Conservation (phyloP, 768 basidiomycete species). For the Amyloporia xantha region DNA sequence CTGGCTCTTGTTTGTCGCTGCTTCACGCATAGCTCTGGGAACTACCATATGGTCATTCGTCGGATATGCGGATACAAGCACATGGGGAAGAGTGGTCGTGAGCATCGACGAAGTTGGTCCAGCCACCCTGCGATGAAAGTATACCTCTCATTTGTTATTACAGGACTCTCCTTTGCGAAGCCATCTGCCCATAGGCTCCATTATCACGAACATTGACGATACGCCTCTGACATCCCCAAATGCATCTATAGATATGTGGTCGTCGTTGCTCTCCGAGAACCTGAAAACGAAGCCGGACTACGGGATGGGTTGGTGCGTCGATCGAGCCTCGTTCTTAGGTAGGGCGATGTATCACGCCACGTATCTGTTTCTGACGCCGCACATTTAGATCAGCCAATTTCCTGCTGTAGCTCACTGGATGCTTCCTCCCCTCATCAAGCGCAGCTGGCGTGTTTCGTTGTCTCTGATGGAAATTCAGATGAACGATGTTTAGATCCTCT, state of each 20-base stretch:
- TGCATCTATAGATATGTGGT: conserved; percentile 38
- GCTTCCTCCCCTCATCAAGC: neutral
- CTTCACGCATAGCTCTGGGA: conserved; percentile 24
- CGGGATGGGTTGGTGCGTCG: conserved; percentile 58
- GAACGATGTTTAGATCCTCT: conserved; percentile 55
- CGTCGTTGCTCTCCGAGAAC: conserved; percentile 30
- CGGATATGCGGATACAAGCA: conserved; percentile 49
- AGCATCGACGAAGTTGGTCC: conserved; percentile 45
- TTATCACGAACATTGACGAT: conserved; percentile 68
- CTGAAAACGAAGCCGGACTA: neutral
- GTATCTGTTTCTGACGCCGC: neutral
- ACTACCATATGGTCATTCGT: conserved; percentile 14
- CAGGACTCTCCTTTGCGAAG: conserved; percentile 58
- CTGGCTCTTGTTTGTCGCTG: conserved; percentile 39
- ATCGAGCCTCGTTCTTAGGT: conserved; percentile 26
- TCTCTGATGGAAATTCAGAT: conserved; percentile 8
- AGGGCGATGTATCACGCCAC: neutral
- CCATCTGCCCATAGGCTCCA: conserved; percentile 48
- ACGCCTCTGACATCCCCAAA: conserved; percentile 29
- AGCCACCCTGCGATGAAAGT: neutral
- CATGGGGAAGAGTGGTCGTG: conserved; percentile 49
- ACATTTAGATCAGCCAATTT: conserved; percentile 21
- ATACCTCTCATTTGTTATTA: neutral
- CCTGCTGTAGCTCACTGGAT: conserved; percentile 16
- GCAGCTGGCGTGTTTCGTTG: conserved; percentile 40